Evolutionary conservation across 2,329 filamentous ascomycete genomes (phyloP), one percentile per base, ranked within the genome.

Genomic region (Stromatinia cepivora): DNA sequence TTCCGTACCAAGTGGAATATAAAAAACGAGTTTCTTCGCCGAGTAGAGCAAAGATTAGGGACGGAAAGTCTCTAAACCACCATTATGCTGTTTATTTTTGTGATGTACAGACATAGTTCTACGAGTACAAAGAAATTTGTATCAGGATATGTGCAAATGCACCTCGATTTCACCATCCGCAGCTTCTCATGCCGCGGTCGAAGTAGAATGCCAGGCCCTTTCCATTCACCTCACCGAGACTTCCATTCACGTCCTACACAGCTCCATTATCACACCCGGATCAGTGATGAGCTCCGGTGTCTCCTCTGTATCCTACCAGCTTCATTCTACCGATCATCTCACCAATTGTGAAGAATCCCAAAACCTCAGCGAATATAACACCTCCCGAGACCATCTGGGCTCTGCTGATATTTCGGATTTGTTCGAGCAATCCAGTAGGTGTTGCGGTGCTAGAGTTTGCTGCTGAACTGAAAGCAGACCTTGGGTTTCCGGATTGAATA

Each of bases 241-340:
- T 20, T 50, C 17, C n/a, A 22, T 52, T 20, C 48, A 53, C 46
- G 42, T 50, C 48, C 42, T 46, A 52, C 66, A 59, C 50, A 54
- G 25, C 66, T 45, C 52, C 58, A 48, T 65, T 69, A 69, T 63
- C 58, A 64, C 28, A 28, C 28, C 22, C 45, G 28, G 45, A 68
- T 75, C 88, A 87, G 81, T 89, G 86, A 73, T 84, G 83, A 76
- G 85, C 85, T 72, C 81, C 81, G 73, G 80, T 79, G 80, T 92
- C 88, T 79, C 92, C 91, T 81, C 87, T 87, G 87, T 99, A 99
- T 74, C 95, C 95, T 76, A 99, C 86, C 76, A 99, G 81, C 91
- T 99, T 98, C 84, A 95, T 88, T 79, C 94, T 88, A 78, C 95
- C 95, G 78, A 99, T 89, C 81, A 99, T 98, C 87, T 98, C 94